A percentile compares a stretch with the other conserved stretches of the same genome.
Evolutionary conservation across 176 grass and related monocot species (phyloP).

Genomic region (Carex parvula): DNA sequence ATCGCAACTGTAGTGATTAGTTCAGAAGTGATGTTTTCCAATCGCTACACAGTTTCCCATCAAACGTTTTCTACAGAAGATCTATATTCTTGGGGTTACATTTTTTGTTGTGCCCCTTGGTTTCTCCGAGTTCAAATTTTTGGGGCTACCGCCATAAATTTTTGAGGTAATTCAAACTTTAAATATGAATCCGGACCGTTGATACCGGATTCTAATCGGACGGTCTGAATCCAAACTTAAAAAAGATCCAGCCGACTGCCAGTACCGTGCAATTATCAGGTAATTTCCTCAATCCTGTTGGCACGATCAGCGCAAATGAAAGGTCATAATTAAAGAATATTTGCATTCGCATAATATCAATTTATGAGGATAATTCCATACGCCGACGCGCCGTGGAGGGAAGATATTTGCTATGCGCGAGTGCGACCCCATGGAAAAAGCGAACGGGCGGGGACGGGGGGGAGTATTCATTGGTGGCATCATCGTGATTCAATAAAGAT

Average conservation of each 20-base stretch:
- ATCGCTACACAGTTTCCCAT: not conserved
- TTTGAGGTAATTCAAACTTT: too few relatives aligned
- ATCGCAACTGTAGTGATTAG: not conserved
- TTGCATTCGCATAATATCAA: too few relatives aligned
- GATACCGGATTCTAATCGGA: too few relatives aligned
- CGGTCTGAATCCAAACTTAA: too few relatives aligned
- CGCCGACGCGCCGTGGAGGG: not conserved
- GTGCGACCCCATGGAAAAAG: not conserved
- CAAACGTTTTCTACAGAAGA: not conserved
- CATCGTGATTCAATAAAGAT: constrained; percentile 11
- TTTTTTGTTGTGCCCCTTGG: not conserved
- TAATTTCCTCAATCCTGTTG: not conserved
- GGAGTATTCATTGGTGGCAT: not conserved
- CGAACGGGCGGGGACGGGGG: not conserved
- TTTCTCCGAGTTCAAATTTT: not conserved
- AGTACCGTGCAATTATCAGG: not conserved
- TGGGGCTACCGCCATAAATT: too few relatives aligned
- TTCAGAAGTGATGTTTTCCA: not conserved
- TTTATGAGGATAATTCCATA: not conserved
- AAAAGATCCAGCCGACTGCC: not conserved
- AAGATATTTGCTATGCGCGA: not conserved
- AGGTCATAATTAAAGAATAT: too few relatives aligned
- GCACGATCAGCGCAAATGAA: too few relatives aligned
- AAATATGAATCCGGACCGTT: too few relatives aligned
- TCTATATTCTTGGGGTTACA: not conserved